A percentile compares a stretch with the other conserved stretches of the same genome.
phyloP scores from a whole-genome alignment of 2,329 filamentous ascomycete genomes.

The Monosporascus sp. region DNA sequence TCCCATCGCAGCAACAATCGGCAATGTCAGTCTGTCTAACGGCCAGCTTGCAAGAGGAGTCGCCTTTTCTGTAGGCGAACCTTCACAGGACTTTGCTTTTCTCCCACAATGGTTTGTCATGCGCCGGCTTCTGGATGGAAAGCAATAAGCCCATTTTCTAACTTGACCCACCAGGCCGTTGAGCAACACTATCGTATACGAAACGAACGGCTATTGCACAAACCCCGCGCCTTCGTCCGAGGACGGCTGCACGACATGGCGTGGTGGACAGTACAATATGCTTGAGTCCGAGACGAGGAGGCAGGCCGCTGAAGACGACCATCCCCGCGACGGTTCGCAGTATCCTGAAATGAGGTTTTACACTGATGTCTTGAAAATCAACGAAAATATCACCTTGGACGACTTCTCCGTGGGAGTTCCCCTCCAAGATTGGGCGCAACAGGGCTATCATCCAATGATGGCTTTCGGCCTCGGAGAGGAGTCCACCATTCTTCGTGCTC shows the following conservation, averaged over 20 bases:
- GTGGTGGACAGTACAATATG: constrained; percentile 5
- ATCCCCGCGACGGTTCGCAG: neutral
- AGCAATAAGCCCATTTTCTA: neutral
- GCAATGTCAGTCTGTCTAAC: constrained; percentile 8
- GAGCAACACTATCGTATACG: constrained; percentile 5
- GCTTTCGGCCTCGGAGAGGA: constrained; percentile 24
- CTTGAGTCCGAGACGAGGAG: constrained; percentile 1
- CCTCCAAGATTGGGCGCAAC: constrained; percentile 15
- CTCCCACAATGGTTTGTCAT: constrained; percentile 9
- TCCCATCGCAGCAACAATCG: constrained; percentile 6
- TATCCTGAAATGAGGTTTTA: constrained; percentile 2
- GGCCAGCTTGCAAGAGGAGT: constrained; percentile 6
- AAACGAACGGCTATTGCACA: constrained; percentile 2
- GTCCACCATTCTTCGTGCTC: constrained; percentile 24
- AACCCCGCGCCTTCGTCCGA: neutral
- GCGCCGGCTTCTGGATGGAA: neutral
- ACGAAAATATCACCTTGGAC: constrained; percentile 10
- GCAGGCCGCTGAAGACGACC: neutral
- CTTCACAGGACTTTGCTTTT: constrained; percentile 8
- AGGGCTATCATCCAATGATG: constrained; percentile 18
- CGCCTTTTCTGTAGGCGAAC: constrained; percentile 5
- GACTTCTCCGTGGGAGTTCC: constrained; percentile 16
- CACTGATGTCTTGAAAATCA: neutral
- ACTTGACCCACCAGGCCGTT: neutral
- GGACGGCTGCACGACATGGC: constrained; percentile 5